A percentile compares a stretch with the other conserved stretches of the same genome.
Evolutionary conservation across 495 filamentous ascomycete genomes (phyloP).

Genomic region (Lasiosphaeria hispida): DNA sequence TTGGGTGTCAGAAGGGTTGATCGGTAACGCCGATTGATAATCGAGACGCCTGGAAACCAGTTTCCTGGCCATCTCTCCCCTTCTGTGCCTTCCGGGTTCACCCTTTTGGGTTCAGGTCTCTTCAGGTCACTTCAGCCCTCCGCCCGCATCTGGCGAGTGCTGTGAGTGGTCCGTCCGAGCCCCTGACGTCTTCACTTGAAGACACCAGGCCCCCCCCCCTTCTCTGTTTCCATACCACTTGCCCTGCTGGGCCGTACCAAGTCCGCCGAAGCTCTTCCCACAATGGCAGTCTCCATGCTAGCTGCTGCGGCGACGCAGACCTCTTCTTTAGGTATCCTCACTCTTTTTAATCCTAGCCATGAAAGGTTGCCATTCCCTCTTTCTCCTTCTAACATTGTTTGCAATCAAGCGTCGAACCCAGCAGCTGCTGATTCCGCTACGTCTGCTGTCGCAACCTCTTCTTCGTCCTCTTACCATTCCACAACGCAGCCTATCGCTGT

Average conservation of each 20-base stretch:
- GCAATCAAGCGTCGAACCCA: conserved; percentile 6
- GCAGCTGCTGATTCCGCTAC: not conserved
- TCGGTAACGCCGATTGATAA: conserved; percentile 23
- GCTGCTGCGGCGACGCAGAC: conserved; percentile 32
- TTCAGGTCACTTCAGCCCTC: conserved; percentile 20
- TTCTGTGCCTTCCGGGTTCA: not conserved
- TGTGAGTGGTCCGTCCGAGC: conserved; percentile 12
- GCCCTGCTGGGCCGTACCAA: conserved; percentile 11
- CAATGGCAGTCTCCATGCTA: conserved; percentile 34
- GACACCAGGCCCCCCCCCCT: not conserved
- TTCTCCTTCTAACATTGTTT: conserved; percentile 11
- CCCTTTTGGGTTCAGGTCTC: conserved; percentile 8
- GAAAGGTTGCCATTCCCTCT: conserved; percentile 15
- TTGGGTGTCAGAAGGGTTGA: conserved; percentile 18
- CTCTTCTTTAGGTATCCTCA: conserved; percentile 32
- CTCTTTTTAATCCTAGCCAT: conserved; percentile 22
- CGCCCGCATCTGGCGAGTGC: conserved; percentile 3
- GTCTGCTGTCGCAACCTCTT: not conserved
- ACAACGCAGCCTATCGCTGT: conserved; percentile 3
- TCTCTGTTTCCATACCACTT: conserved; percentile 14
- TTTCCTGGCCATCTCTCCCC: conserved; percentile 4
- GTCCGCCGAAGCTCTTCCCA: conserved; percentile 12
- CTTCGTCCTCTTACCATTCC: conserved; percentile 3
- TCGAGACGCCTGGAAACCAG: conserved; percentile 15
- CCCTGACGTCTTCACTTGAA: conserved; percentile 17